Base-by-base conservation (phyloP, 2,329 filamentous ascomycete species). In the Lachnellula willkommii region DNA sequence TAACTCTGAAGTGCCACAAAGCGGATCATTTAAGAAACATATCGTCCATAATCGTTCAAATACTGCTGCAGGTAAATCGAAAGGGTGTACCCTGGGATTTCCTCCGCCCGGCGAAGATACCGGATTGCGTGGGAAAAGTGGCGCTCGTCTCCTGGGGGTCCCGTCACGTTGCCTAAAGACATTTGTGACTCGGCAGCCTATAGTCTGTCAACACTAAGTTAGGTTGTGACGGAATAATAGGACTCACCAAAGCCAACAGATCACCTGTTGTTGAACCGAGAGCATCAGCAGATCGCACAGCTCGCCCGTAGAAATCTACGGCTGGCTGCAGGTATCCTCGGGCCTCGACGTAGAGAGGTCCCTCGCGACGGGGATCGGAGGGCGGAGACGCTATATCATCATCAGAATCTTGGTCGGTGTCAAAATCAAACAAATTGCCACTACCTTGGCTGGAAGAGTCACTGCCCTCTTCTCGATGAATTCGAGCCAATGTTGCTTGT, bases 121-220 rank as follows among this genome's bases (percentile, higher is more conserved):
- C 65, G 65, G 47, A 80, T 66, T 0, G 78, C 78, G 62, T 74
- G 69, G 17, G 68, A 66, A 57, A 78, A 80, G 53, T 76, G 72
- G 14, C 67, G 67, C 59, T 75, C 70, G 56, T 77, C 77, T 40
- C 66, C 63, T 36, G 74, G 71, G 7, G 72, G 65, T 22, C 73
- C 73, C 4, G 75, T 76, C 1, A 78, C 76, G 54, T 79, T 80
- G 14, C 77, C 77, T 15, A 80, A 63, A 52, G 74, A 79, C 74
- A 80, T 80, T 56, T 74, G 74, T 36, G 77, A 74, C 68, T 80
- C 77, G 20, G 78, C 77, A 36, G 77, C 73, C 75, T 78, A 58
- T 37, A 37, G 17, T 20, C 52, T 32, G 42, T 57, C 48, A 60
- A 50, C 14, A 28, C 37, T 14, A 9, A 12, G n/a, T 4, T 24